A percentile compares a stretch with the other conserved stretches of the same genome.
Conservation (phyloP, 345 rosid genomes). For the Gossypioides kirkii region DNA sequence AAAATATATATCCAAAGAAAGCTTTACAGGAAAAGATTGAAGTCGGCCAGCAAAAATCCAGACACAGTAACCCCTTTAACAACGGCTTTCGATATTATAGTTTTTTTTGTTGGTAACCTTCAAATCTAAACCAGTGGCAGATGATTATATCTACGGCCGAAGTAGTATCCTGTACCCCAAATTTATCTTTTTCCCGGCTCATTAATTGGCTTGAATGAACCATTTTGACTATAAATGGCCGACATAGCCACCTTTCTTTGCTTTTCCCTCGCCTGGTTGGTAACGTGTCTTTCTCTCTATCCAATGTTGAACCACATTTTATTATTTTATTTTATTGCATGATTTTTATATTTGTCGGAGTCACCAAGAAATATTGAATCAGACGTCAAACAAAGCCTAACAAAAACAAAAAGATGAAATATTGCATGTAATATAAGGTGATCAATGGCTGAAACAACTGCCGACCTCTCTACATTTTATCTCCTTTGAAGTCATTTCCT, state of each 20-base stretch:
- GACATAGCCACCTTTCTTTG: slow-evolving; percentile 22
- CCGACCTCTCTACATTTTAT: background rate
- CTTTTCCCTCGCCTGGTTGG: slow-evolving; percentile 14
- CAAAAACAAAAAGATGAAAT: background rate
- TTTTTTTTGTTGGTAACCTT: background rate
- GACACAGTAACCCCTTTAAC: background rate
- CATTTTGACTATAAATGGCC: slow-evolving; percentile 24
- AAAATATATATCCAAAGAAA: too few relatives aligned
- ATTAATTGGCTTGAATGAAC: background rate
- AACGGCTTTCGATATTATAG: background rate
- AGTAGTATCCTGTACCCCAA: background rate
- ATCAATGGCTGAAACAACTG: background rate
- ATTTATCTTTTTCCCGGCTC: background rate
- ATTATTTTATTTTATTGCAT: background rate
- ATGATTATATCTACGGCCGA: background rate
- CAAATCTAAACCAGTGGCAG: background rate
- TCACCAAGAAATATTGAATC: too few relatives aligned
- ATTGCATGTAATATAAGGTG: background rate
- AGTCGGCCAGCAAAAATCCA: background rate
- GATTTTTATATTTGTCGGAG: too few relatives aligned
- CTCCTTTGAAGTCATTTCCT: background rate
- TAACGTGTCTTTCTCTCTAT: slow-evolving; percentile 18
- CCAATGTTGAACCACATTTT: background rate
- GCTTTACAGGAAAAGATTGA: background rate
- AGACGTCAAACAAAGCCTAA: background rate